Evolutionary conservation across 2,329 filamentous ascomycete genomes (phyloP), one percentile per base, ranked within the genome.

Genomic region (Cadophora luteo-olivacea): DNA sequence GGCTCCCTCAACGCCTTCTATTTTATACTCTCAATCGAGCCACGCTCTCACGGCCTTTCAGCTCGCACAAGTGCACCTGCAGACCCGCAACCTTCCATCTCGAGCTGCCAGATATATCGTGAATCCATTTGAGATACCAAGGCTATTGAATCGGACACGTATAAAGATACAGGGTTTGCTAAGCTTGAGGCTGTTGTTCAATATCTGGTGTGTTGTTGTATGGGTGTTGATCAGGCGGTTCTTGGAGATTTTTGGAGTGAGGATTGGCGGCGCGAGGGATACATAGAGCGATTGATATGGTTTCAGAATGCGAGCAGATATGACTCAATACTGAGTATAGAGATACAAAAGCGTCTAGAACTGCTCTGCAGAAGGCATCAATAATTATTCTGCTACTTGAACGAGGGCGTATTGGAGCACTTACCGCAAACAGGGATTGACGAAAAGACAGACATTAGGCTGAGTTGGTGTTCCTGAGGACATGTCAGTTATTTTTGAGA

Each of bases 41-140:
- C 14, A 33, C 19, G 16, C 51, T 33, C 24, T 64, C 22, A 32
- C 62, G 24, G 45, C 58, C 19, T 51, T 57, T 38, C 45, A 54
- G 14, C 19, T 16, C 25, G 36, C 65, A 33, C 24, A 45, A 22
- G 32, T 14, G n/a, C 65, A 67, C 24, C 25, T 64, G 4, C 58
- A 60, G n/a, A 49, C 41, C 14, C 65, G 64, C 25, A 52, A 64
- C 22, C 36, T 67, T 4, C 51, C 52, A 41, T 63, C 60, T 16
- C 55, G 65, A 64, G 60, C 65, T n/a, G 36, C 22, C 33, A 67
- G 62, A 29, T 67, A 67, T 36, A 14, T 64, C 11, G 49, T 19
- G n/a, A 63, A 67, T 52, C 65, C 65, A 4, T 60, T 65, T 25
- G 22, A 57, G 14, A 49, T 65, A 16, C 45, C 45, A 36, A 45